Evolutionary conservation across 768 basidiomycete genomes (phyloP).

Genomic region (button mushroom (Agaricus bisporus)): DNA sequence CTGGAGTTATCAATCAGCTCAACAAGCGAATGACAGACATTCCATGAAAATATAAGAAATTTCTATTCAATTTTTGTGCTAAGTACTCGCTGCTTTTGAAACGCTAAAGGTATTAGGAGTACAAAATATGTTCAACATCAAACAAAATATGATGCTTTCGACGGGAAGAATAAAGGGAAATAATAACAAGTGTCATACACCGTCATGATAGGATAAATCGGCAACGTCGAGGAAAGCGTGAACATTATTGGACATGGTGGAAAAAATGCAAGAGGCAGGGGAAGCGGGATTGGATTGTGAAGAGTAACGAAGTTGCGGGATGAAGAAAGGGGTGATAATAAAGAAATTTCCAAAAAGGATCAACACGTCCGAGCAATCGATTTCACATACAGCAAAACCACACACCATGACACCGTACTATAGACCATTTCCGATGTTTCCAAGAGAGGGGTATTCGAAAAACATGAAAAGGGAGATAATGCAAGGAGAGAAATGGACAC

Average conservation of each 20-base stretch:
- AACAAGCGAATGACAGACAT: too few relatives aligned
- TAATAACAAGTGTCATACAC: not conserved
- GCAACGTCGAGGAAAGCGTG: slow-evolving; percentile 7
- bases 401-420: slow-evolving; percentile 2
- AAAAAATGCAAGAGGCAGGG: not conserved
- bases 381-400: not conserved
- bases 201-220: slow-evolving; percentile 3
- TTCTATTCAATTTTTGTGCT: too few relatives aligned
- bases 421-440: slow-evolving; percentile 10
- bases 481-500: slow-evolving; percentile 3
- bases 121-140: not conserved
- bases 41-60: too few relatives aligned
- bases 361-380: not conserved
- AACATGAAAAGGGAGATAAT: slow-evolving; percentile 5
- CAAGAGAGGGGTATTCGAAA: slow-evolving; percentile 6
- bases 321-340: too few relatives aligned
- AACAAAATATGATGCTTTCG: not conserved
- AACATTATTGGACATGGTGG: not conserved
- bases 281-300: too few relatives aligned
- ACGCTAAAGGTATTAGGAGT: slow-evolving; percentile 3
- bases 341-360: too few relatives aligned
- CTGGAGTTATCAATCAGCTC: too few relatives aligned
- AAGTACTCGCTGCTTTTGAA: too few relatives aligned
- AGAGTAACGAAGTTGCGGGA: too few relatives aligned
- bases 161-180: not conserved